Percentiles rank a stretch among this genome's conserved stretches.
Conservation (phyloP, 768 basidiomycete genomes). For the Lentinula lateritia region DNA sequence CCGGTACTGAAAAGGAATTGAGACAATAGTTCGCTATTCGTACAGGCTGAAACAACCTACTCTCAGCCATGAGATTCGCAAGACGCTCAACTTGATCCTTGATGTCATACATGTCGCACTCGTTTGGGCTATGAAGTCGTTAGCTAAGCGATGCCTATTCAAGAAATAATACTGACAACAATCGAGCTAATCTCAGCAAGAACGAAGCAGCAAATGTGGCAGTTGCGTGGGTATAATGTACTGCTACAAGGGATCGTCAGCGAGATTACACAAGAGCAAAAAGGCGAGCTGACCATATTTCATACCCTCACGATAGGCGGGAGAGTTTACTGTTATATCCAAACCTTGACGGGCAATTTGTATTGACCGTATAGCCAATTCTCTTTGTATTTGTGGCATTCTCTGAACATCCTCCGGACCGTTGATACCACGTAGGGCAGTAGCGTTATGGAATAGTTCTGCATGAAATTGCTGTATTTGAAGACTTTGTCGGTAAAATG, state of each 20-base stretch:
- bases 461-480: slow-evolving; percentile 87
- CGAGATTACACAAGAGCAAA: background rate
- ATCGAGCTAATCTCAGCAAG: slow-evolving; percentile 75
- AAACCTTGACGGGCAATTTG: slow-evolving; percentile 74
- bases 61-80: slow-evolving; percentile 68
- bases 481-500: slow-evolving; percentile 83
- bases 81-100: slow-evolving; percentile 75
- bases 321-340: slow-evolving; percentile 81
- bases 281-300: slow-evolving; percentile 63
- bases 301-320: slow-evolving; percentile 86
- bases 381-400: slow-evolving; percentile 74
- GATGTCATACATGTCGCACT: slow-evolving; percentile 73
- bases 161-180: slow-evolving; percentile 58
- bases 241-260: slow-evolving; percentile 40
- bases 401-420: slow-evolving; percentile 82
- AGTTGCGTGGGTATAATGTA: slow-evolving; percentile 88
- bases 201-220: slow-evolving; percentile 93
- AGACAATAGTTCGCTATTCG: background rate
- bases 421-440: slow-evolving; percentile 75
- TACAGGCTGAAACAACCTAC: slow-evolving; percentile 35
- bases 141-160: background rate
- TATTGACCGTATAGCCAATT: slow-evolving; percentile 79
- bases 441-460: slow-evolving; percentile 83
- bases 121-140: slow-evolving; percentile 55
- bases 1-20: slow-evolving; percentile 58